Conservation (phyloP, 179 eudicot species). For the Drosera spatulata region DNA sequence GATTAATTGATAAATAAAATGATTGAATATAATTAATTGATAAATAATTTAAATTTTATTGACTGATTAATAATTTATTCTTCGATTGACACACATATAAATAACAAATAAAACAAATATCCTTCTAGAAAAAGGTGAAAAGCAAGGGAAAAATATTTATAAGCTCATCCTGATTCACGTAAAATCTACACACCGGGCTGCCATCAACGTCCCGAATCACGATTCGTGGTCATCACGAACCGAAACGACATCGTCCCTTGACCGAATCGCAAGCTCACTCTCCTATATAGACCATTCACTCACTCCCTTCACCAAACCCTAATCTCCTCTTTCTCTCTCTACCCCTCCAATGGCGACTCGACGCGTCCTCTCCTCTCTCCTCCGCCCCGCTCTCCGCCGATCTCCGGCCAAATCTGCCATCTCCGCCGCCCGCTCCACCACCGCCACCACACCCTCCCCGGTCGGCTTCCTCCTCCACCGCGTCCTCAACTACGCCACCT, state of each 20-base stretch:
- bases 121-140: no score
- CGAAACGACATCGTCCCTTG: constrained; percentile 3
- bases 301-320: constrained; percentile 17
- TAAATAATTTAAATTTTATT: no score
- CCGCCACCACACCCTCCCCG: constrained; percentile 29
- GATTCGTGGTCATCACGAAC: no score
- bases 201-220: no score
- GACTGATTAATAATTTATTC: no score
- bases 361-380: constrained; percentile 57
- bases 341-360: constrained; percentile 55
- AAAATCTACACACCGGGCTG: no score
- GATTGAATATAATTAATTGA: no score
- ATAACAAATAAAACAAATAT: no score
- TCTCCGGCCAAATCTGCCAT: constrained; percentile 26
- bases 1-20: no score
- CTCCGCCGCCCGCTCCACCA: constrained; percentile 15
- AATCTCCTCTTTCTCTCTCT: background rate
- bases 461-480: constrained; percentile 60
- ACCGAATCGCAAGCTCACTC: background rate
- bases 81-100: no score
- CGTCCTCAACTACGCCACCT: constrained; percentile 21
- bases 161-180: no score
- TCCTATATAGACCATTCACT: constrained; percentile 2
- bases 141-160: no score
- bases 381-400: constrained; percentile 55